Evolutionary conservation across 805 yeast species (phyloP).

Genomic region (Candida khao-thaluensis): DNA sequence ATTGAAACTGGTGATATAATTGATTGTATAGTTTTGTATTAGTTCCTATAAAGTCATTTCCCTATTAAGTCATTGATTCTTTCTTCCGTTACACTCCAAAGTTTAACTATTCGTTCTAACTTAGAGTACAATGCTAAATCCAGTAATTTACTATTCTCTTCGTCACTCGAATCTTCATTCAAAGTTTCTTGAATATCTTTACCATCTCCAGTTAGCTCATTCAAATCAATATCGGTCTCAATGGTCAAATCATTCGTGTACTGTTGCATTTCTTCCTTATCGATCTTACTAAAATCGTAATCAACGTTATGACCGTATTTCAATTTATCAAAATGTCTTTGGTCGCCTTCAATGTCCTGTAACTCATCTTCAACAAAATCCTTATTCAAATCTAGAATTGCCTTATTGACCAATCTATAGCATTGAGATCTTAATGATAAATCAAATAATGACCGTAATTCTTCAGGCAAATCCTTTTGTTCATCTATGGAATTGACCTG

Average conservation of each 20-base stretch:
- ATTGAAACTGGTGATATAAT: conserved; percentile 46
- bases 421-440: conserved; percentile 61
- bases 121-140: conserved; percentile 35
- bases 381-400: conserved; percentile 44
- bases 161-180: conserved; percentile 17
- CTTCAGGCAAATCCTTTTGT: conserved; percentile 50
- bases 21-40: conserved; percentile 24
- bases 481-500: conserved; percentile 27
- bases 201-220: conserved; percentile 6
- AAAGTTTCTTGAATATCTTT: conserved; percentile 15
- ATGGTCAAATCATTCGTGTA: conserved; percentile 2
- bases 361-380: conserved; percentile 20
- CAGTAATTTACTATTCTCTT: conserved; percentile 22
- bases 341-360: conserved; percentile 21
- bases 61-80: conserved; percentile 38
- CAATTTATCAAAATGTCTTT: conserved; percentile 13
- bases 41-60: too few relatives aligned
- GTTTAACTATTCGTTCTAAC: conserved; percentile 53
- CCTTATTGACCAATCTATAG: conserved; percentile 68
- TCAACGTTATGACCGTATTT: conserved; percentile 8
- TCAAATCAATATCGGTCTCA: conserved; percentile 3
- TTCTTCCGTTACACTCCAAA: conserved; percentile 68
- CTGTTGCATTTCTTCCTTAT: conserved; percentile 12
- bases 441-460: conserved; percentile 56
- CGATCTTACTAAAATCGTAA: conserved; percentile 11